Evolutionary conservation across 1,284 basidiomycete genomes (phyloP), one percentile per base, ranked within the genome.

Genomic region (Cutaneotrichosporon sp.): DNA sequence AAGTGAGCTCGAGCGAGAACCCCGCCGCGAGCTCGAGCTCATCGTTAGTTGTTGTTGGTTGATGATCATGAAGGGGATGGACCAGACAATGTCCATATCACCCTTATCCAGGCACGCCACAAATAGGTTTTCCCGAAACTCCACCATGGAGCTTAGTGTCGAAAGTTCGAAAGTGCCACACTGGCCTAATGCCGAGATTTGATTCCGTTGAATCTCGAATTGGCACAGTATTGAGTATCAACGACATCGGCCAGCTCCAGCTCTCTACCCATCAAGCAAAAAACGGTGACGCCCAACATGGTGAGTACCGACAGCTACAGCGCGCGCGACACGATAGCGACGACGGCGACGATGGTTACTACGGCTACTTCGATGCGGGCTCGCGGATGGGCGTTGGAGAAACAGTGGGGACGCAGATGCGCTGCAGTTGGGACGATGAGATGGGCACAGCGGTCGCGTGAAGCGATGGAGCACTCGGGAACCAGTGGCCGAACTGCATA

Each of bases 231-330:
- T 41, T 20, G 17, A 41, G 22, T 19, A 12, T 24, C 26, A n/a
- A 16, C 10, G 9, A 9, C 34, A 35, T 11, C 24, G 7, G 12
- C 12, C 4, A 25, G 14, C 26, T 41, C 34, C 10, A 35, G 29
- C 16, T 33, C 49, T 54, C 41, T 61, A 60, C 61, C 61, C 47
- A 51, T 51, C 54, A 49, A 55, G 54, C 12, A 60, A 59, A 59
- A 57, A 61, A n/a, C n/a, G 46, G 52, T 54, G 53, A 64, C 61
- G 64, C 62, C 64, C 64, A 68, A 41, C 63, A 68, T 68, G 66
- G 66, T 68, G 61, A 68, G 66, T 66, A 26, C 32, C 41, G 33
- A 25, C 47, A 16, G 14, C 11, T 31, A 25, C 33, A 14, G 38
- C 46, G 46, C 8, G 16, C 26, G 14, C 39, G 34, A 26, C 51